Evolutionary conservation across 2,329 filamentous ascomycete species (phyloP).

Genomic region (Hymenoscyphus occultus): DNA sequence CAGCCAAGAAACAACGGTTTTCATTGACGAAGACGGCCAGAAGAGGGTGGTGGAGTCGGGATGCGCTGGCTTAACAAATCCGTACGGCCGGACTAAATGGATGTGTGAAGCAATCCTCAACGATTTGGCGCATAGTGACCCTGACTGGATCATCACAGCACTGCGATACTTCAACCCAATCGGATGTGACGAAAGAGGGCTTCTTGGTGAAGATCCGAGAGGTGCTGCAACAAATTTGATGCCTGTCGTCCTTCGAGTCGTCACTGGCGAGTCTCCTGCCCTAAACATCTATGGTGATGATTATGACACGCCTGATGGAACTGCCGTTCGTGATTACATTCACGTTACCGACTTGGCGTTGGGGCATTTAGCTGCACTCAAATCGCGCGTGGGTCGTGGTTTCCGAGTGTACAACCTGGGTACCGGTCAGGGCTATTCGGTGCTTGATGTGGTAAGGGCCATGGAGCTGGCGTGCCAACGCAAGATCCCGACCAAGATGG

Average conservation of each 20-base stretch:
- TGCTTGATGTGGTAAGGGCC: constrained; percentile 43
- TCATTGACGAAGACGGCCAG: constrained; percentile 42
- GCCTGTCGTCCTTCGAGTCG: constrained; percentile 60
- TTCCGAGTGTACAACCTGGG: constrained; percentile 48
- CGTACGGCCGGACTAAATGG: constrained; percentile 66
- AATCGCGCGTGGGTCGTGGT: constrained; percentile 33
- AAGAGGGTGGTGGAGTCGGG: constrained; percentile 45
- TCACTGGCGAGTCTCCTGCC: constrained; percentile 51
- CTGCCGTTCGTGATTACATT: constrained; percentile 65
- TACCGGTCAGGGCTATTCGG: constrained; percentile 45
- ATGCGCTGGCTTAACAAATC: constrained; percentile 57
- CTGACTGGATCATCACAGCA: constrained; percentile 60
- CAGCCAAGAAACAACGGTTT: constrained; percentile 48
- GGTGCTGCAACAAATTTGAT: constrained; percentile 62
- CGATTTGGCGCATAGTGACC: constrained; percentile 58
- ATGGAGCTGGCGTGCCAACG: constrained; percentile 39
- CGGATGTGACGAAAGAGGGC: constrained; percentile 61
- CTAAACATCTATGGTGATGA: constrained; percentile 63
- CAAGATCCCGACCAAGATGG: constrained; percentile 40
- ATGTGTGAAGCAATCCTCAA: constrained; percentile 65
- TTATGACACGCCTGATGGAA: constrained; percentile 64
- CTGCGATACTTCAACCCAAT: constrained; percentile 68
- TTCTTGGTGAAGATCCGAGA: constrained; percentile 62
- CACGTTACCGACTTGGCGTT: constrained; percentile 64
- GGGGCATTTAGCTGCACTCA: constrained; percentile 59